These are phyloP conservation scores for Cicer bijugum DNA, from an alignment of 306 rosid species.

Conservation along the genomic window DNA sequence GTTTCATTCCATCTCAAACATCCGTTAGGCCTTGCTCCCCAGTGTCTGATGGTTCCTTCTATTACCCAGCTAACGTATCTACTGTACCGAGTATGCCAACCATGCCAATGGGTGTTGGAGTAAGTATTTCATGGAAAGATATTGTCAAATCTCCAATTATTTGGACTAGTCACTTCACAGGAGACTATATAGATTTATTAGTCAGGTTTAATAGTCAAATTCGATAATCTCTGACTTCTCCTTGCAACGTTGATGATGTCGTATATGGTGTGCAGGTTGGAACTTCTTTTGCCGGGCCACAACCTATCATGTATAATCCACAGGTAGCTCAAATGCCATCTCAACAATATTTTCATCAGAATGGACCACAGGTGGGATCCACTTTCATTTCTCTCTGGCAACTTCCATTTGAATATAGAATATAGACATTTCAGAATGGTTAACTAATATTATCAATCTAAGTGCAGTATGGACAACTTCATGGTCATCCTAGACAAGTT, in stretches of 20 bases:
- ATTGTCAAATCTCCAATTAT: conserved; percentile 24
- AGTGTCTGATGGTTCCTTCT: conserved; percentile 79
- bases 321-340: conserved; percentile 76
- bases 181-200: not conserved
- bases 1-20: conserved; percentile 73
- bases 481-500: conserved; percentile 85
- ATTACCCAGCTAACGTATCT: conserved; percentile 64
- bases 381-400: conserved; percentile 24
- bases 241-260: conserved; percentile 35
- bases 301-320: conserved; percentile 76
- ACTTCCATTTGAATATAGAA: conserved; percentile 32
- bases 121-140: conserved; percentile 55
- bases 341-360: conserved; percentile 78
- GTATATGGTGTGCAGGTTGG: conserved; percentile 66
- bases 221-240: conserved; percentile 17
- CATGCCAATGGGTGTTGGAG: conserved; percentile 85
- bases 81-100: conserved; percentile 72
- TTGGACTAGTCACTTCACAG: not conserved
- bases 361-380: conserved; percentile 81
- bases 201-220: conserved; percentile 5
- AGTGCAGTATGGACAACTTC: conserved; percentile 81
- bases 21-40: conserved; percentile 89
- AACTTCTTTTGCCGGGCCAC: conserved; percentile 71
- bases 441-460: conserved; percentile 40
- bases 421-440: conserved; percentile 35